Evolutionary conservation across 2,329 filamentous ascomycete species (phyloP).

Genomic region (Chalaropsis thielavioides): DNA sequence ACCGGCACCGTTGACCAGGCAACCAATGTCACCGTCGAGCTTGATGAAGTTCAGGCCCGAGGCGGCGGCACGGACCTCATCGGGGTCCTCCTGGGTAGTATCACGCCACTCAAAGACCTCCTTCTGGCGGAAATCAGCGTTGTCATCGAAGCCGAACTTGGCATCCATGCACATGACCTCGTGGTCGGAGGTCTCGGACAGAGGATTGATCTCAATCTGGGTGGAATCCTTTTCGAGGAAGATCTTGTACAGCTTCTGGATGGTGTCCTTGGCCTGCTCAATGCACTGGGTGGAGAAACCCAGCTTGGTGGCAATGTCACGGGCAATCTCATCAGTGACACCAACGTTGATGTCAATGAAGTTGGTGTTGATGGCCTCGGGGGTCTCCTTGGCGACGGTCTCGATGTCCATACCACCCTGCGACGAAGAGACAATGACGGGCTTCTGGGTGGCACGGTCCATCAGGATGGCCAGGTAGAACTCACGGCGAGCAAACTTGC

Average conservation of each 20-base stretch:
- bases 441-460: constrained; percentile 81
- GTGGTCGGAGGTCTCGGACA: constrained; percentile 96
- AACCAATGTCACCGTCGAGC: constrained; percentile 97
- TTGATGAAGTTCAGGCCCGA: constrained; percentile 99
- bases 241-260: constrained; percentile 98
- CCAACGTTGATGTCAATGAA: constrained; percentile 86
- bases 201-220: constrained; percentile 98
- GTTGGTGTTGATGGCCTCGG: constrained; percentile 88
- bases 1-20: constrained; percentile 96
- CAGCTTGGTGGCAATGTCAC: constrained; percentile 76
- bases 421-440: constrained; percentile 93
- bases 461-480: constrained; percentile 98
- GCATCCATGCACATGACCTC: constrained; percentile 98
- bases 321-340: constrained; percentile 89
- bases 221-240: constrained; percentile 98
- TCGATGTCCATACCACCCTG: constrained; percentile 99
- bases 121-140: constrained; percentile 96
- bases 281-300: constrained; percentile 98
- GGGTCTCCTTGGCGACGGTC: constrained; percentile 93
- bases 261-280: constrained; percentile 85
- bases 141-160: constrained; percentile 98
- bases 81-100: constrained; percentile 85
- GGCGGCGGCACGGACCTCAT: constrained; percentile 93
- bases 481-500: constrained; percentile 96
- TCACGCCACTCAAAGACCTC: constrained; percentile 92